Evolutionary conservation across 2,329 filamentous ascomycete genomes (phyloP).

Genomic region (Neofusicoccum umdonicola): DNA sequence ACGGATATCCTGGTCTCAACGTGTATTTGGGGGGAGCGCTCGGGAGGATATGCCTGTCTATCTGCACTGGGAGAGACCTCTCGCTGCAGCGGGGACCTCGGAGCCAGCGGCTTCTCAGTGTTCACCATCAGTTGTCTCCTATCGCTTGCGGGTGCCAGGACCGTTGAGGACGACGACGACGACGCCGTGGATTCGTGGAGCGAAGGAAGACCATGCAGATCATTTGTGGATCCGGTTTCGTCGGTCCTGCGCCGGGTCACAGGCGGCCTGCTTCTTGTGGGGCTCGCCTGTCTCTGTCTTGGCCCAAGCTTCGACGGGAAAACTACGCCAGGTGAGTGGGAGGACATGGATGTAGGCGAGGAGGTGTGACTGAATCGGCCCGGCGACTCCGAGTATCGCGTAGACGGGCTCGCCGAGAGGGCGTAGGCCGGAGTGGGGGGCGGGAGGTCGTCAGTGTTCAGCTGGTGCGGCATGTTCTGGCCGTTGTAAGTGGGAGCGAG

Average conservation of each 20-base stretch:
- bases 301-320: constrained; percentile 40
- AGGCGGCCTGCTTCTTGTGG: constrained; percentile 57
- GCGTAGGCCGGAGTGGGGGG: constrained; percentile 65
- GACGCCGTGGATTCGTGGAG: constrained; percentile 70
- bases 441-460: constrained; percentile 65
- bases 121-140: constrained; percentile 10
- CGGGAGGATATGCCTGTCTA: background rate
- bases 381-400: constrained; percentile 71
- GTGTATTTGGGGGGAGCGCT: constrained; percentile 42
- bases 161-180: constrained; percentile 69
- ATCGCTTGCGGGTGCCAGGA: constrained; percentile 40
- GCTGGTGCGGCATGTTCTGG: constrained; percentile 45
- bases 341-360: constrained; percentile 75
- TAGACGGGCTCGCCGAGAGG: constrained; percentile 70
- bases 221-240: constrained; percentile 47
- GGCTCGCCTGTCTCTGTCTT: constrained; percentile 56
- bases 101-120: constrained; percentile 36
- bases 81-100: background rate
- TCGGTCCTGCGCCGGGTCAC: constrained; percentile 58
- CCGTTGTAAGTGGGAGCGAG: constrained; percentile 19
- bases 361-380: constrained; percentile 73
- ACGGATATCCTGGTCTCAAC: constrained; percentile 15
- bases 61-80: constrained; percentile 30
- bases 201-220: constrained; percentile 60
- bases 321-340: constrained; percentile 66